Evolutionary conservation across 2,329 filamentous ascomycete genomes (phyloP), one percentile per base, ranked within the genome.

Genomic region (Xylaria sp.): DNA sequence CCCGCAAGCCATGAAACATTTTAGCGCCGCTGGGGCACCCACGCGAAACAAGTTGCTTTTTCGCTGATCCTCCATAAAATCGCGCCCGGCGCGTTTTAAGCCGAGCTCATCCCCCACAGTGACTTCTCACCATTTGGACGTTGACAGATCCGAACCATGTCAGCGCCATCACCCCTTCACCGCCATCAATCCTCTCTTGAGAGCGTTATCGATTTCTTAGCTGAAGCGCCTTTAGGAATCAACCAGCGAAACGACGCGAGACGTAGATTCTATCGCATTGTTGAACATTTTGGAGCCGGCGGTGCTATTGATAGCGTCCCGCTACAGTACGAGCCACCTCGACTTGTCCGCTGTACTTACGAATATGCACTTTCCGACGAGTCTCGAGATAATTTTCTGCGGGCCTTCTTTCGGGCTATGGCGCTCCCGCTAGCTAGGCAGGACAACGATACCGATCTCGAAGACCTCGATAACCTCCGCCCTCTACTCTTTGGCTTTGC

Each of bases 321-420:
- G 28, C 28, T 9, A 31, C 4, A 57, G 25, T 73, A 71, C 57
- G 68, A 64, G 8, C 71, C 66, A 38, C 51, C 71, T 12, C 59
- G 25, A 38, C 71, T 74, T 42, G 38, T 74, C 45, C 71, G 70
- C 33, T 64, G 54, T 37, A 73, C 69, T 8, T 69, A 72, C 63
- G 69, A 72, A 43, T 67, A 71, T 66, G 67, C 69, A n/a, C 64
- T 66, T 19, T 73, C 70, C 28, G 54, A 68, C 2, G 61, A 67
- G 40, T 71, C 70, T 4, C 43, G 63, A 49, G 73, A 73, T 52
- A 69, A 64, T 31, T 66, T 72, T n/a, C 56, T 73, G 11, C 68
- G 64, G 9, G 66, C 68, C 33, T 73, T 75, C 52, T 72, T 73
- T 45, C 23, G 23, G 37, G 60, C 69, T 4, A 28, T 73, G 31